phyloP scores from a whole-genome alignment of 2,329 filamentous ascomycete genomes.

The Colletotrichum brevisporum region DNA sequence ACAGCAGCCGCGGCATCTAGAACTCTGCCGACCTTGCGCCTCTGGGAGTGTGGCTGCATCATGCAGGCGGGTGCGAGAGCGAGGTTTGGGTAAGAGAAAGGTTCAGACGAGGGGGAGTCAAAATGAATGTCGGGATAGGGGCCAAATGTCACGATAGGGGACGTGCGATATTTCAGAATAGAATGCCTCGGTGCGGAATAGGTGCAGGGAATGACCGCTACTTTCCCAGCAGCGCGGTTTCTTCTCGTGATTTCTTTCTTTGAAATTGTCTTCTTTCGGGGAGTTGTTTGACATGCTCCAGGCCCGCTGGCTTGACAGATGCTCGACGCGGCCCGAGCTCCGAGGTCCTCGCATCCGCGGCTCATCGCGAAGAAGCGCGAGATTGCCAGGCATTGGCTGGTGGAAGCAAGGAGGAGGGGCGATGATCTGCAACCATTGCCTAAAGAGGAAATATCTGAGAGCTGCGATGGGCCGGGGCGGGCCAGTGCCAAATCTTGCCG shows the following conservation, averaged over 20 bases:
- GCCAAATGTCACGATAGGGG: no score
- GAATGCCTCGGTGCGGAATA: no score
- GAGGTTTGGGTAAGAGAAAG: not conserved
- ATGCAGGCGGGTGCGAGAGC: conserved; percentile 8
- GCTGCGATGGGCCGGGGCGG: conserved; percentile 1
- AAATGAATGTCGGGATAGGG: no score
- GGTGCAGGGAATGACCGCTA: no score
- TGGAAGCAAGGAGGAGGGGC: not conserved
- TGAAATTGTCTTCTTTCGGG: not conserved
- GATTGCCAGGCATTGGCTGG: conserved; percentile 10
- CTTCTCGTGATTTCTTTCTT: conserved; percentile 9
- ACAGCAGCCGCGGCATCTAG: conserved; percentile 26
- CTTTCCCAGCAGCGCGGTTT: no score
- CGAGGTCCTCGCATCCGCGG: not conserved
- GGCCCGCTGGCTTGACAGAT: not conserved
- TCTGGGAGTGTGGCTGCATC: conserved; percentile 4
- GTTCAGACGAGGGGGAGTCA: no score
- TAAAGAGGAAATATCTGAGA: conserved; percentile 17
- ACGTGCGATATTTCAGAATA: no score
- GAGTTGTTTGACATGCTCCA: no score
- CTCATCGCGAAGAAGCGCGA: conserved; percentile 12
- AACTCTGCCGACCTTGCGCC: not conserved
- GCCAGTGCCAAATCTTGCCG: conserved; percentile 28
- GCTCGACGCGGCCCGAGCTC: conserved; percentile 14
- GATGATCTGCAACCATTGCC: conserved; percentile 8